These are phyloP conservation scores for Boletales sp. DNA, from an alignment of 768 basidiomycete genomes.

Conservation along the genomic window DNA sequence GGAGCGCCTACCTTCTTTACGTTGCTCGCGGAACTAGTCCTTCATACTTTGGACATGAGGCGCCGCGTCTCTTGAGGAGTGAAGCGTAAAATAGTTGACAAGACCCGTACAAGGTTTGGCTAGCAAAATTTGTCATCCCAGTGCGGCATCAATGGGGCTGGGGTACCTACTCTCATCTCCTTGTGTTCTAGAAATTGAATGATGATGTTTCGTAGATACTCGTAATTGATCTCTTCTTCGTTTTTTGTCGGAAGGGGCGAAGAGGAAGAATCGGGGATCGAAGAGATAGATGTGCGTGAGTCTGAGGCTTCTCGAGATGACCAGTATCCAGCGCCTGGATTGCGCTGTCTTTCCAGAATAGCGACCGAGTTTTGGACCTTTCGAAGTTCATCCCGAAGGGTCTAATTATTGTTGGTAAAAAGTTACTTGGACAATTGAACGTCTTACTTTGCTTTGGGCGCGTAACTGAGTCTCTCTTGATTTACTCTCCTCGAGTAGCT, in stretches of 20 bases:
- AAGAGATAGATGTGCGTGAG: conserved; percentile 38
- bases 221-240: conserved; percentile 92
- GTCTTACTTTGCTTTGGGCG: conserved; percentile 70
- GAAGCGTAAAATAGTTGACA: conserved; percentile 90
- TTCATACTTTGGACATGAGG: conserved; percentile 79
- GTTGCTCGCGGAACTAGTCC: neutral
- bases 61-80: conserved; percentile 93
- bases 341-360: conserved; percentile 83
- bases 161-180: conserved; percentile 84
- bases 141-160: neutral
- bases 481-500: conserved; percentile 71
- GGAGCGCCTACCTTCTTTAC: neutral
- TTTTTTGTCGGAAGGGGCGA: conserved; percentile 36
- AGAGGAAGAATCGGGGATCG: conserved; percentile 38
- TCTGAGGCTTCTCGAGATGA: conserved; percentile 37
- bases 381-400: conserved; percentile 87
- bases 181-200: conserved; percentile 97
- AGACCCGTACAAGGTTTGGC: conserved; percentile 87
- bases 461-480: conserved; percentile 67
- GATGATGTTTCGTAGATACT: conserved; percentile 95
- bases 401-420: conserved; percentile 43
- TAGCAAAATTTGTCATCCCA: conserved; percentile 27
- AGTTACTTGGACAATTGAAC: neutral
- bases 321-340: conserved; percentile 96
- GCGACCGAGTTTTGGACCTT: conserved; percentile 95